Evolutionary conservation across 768 basidiomycete genomes (phyloP).

Genomic region (Trametes maxima): DNA sequence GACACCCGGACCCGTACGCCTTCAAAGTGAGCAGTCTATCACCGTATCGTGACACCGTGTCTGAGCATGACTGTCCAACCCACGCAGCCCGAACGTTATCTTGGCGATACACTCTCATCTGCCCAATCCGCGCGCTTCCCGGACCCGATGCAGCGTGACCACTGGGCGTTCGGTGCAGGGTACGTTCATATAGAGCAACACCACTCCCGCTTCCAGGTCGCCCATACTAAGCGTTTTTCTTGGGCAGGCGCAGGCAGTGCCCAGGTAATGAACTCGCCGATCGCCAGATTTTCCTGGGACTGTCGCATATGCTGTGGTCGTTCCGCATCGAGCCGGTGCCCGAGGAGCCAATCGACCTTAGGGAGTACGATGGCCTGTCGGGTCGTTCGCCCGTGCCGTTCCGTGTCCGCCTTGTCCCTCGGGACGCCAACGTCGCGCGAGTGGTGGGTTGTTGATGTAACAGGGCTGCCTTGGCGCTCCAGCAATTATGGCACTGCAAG

Average conservation of each 20-base stretch:
- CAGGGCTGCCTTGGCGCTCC: too few species aligned
- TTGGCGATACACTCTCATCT: slow-evolving; percentile 40
- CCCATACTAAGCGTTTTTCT: not conserved
- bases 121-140: slow-evolving; percentile 47
- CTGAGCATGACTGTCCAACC: slow-evolving; percentile 20
- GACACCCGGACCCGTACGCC: slow-evolving; percentile 44
- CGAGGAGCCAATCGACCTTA: slow-evolving; percentile 46
- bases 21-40: slow-evolving; percentile 21
- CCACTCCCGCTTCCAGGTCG: not conserved
- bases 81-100: slow-evolving; percentile 47
- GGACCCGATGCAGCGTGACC: slow-evolving; percentile 48
- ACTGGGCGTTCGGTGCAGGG: slow-evolving; percentile 56
- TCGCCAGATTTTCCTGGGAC: slow-evolving; percentile 46
- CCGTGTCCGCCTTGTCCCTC: slow-evolving; percentile 31
- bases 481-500: too few species aligned
- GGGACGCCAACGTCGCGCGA: slow-evolving; percentile 24
- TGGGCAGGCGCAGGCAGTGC: slow-evolving; percentile 36
- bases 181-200: slow-evolving; percentile 26
- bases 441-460: too few species aligned
- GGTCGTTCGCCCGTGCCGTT: slow-evolving; percentile 50
- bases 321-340: slow-evolving; percentile 46
- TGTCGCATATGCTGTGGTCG: slow-evolving; percentile 51
- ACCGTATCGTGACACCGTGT: not conserved
- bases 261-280: slow-evolving; percentile 50
- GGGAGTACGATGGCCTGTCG: slow-evolving; percentile 50